Evolutionary conservation across 257 asterid species (phyloP).

Genomic region (Solanum piurae): DNA sequence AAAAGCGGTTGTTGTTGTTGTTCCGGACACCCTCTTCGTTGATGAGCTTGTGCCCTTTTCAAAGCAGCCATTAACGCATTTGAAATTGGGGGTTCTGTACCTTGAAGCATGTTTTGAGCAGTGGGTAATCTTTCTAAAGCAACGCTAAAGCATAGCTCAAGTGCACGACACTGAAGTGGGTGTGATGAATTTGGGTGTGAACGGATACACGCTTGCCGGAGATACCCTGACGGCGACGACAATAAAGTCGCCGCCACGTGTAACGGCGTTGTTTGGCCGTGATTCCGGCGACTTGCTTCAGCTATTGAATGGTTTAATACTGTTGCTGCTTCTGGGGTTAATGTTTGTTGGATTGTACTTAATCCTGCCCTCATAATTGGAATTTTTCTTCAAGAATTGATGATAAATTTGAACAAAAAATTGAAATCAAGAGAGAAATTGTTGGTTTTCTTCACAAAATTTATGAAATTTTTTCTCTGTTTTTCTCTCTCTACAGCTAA

Average conservation of each 20-base stretch:
- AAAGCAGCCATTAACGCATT: conserved; percentile 85
- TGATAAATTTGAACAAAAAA: background rate
- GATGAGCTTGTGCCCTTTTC: conserved; percentile 88
- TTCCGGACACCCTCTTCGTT: conserved; percentile 78
- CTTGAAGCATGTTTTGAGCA: conserved; percentile 36
- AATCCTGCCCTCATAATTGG: conserved; percentile 75
- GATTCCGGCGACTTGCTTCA: conserved; percentile 76
- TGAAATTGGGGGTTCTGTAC: conserved; percentile 64
- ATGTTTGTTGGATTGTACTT: conserved; percentile 79
- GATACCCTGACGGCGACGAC: conserved; percentile 62
- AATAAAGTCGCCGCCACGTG: conserved; percentile 94
- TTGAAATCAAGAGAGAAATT: background rate
- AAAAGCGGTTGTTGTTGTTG: conserved; percentile 89
- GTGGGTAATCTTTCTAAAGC: conserved; percentile 81
- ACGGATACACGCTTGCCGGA: conserved; percentile 81
- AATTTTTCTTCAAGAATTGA: background rate
- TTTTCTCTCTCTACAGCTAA: conserved; percentile 5
- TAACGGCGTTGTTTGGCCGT: conserved; percentile 89
- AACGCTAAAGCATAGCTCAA: conserved; percentile 84
- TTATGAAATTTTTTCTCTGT: background rate
- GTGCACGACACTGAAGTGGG: conserved; percentile 91
- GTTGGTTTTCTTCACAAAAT: conserved; percentile 15
- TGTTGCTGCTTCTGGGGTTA: conserved; percentile 75
- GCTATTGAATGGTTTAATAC: conserved; percentile 74
- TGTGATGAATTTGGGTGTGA: conserved; percentile 92